Evolutionary conservation across 257 asterid genomes (phyloP).

Genomic region (Phtheirospermum japonicum): DNA sequence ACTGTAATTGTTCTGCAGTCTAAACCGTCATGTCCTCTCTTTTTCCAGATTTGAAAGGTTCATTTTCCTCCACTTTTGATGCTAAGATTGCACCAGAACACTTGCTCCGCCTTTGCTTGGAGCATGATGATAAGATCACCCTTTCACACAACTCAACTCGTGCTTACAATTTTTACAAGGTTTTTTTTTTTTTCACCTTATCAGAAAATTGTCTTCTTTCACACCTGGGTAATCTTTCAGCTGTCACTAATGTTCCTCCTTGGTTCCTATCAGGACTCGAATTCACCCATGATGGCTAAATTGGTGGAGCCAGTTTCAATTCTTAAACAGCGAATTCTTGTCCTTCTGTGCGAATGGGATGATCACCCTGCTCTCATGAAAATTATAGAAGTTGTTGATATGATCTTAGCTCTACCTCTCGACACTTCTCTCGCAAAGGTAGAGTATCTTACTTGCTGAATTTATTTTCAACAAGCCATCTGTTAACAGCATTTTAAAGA

Average conservation of each 20-base stretch:
- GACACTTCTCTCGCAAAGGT: slow-evolving; percentile 88
- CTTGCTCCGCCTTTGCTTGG: slow-evolving; percentile 74
- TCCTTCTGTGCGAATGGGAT: slow-evolving; percentile 64
- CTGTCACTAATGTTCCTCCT: slow-evolving; percentile 12
- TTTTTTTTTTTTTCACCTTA: slow-evolving; percentile 15
- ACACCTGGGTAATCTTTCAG: neutral
- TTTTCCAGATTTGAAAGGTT: slow-evolving; percentile 57
- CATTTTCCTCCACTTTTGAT: slow-evolving; percentile 57
- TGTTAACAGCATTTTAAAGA: neutral
- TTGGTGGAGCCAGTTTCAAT: slow-evolving; percentile 69
- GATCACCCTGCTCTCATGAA: slow-evolving; percentile 66
- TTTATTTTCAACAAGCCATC: slow-evolving; percentile 4
- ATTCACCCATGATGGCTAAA: slow-evolving; percentile 61
- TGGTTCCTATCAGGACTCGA: slow-evolving; percentile 52
- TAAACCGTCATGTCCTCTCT: slow-evolving; percentile 1
- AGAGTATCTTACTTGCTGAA: slow-evolving; percentile 13
- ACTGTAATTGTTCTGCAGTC: neutral
- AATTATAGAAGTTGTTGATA: slow-evolving; percentile 65
- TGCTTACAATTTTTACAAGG: slow-evolving; percentile 81
- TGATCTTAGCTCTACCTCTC: slow-evolving; percentile 78
- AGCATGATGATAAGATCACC: slow-evolving; percentile 58
- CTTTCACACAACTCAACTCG: slow-evolving; percentile 39
- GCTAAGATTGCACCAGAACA: slow-evolving; percentile 83
- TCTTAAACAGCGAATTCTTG: slow-evolving; percentile 51
- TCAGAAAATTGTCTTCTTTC: neutral